These are phyloP conservation scores for Debaryomyces robertsiae DNA, from an alignment of 1,139 yeast genomes.

Conservation along the genomic window DNA sequence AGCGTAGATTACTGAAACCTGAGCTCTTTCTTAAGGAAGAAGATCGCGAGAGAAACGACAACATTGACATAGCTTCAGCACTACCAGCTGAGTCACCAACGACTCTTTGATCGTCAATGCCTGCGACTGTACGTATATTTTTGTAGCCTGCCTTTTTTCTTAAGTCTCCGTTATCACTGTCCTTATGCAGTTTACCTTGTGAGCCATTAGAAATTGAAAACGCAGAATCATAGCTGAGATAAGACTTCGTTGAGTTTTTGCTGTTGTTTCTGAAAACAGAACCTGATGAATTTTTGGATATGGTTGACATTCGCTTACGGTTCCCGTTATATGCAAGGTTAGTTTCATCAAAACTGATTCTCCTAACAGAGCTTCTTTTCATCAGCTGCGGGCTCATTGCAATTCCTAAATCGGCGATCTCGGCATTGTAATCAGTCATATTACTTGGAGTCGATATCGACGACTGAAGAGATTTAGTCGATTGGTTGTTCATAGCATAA, in stretches of 20 bases:
- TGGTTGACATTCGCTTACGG: slow-evolving; percentile 24
- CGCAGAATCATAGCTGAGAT: slow-evolving; percentile 58
- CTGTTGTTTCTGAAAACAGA: slow-evolving; percentile 33
- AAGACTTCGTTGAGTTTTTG: slow-evolving; percentile 44
- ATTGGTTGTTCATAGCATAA: slow-evolving; percentile 15
- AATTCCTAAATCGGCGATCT: slow-evolving; percentile 48
- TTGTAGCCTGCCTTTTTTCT: slow-evolving; percentile 42
- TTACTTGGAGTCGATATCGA: slow-evolving; percentile 46
- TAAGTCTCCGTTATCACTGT: slow-evolving; percentile 23
- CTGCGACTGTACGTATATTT: slow-evolving; percentile 35
- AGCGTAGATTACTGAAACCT: slow-evolving; percentile 42
- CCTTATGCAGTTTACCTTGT: slow-evolving; percentile 16
- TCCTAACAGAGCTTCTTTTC: slow-evolving; percentile 22
- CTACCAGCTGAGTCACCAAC: slow-evolving; percentile 26
- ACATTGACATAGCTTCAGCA: slow-evolving; percentile 23
- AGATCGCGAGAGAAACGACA: slow-evolving; percentile 28
- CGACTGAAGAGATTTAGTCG: slow-evolving; percentile 29
- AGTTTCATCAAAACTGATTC: slow-evolving; percentile 33
- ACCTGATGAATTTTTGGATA: slow-evolving; percentile 26
- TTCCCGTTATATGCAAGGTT: slow-evolving; percentile 13
- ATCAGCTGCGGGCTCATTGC: slow-evolving; percentile 45
- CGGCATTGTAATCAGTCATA: slow-evolving; percentile 44
- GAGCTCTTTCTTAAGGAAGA: slow-evolving; percentile 34
- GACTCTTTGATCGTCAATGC: slow-evolving; percentile 22
- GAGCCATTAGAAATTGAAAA: slow-evolving; percentile 42